Conservation (phyloP, 2,329 filamentous ascomycete species). For the Pestalotiopsis sp. region DNA sequence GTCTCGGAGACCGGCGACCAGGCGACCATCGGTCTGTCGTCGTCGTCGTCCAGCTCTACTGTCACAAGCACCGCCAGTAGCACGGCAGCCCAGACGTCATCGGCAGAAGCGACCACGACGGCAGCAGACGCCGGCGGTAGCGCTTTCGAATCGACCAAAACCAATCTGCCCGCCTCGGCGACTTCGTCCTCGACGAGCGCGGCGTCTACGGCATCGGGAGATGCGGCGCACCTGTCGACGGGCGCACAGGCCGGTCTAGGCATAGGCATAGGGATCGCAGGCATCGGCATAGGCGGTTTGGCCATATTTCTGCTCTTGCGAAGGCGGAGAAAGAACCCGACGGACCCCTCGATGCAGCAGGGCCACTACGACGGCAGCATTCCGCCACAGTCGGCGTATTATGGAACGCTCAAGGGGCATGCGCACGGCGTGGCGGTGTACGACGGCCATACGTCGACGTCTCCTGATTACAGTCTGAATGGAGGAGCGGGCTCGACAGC, state of each 20-base stretch:
- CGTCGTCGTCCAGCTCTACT: not conserved
- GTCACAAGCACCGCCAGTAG: not conserved
- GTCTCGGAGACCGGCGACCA: not conserved
- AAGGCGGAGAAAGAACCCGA: not conserved
- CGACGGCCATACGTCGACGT: not conserved
- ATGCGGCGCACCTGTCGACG: not conserved
- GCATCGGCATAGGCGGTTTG: constrained; percentile 9
- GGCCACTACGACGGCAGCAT: not conserved
- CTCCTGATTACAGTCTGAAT: not conserved
- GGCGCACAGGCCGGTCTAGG: constrained; percentile 18
- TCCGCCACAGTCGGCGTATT: not conserved
- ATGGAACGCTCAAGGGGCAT: not conserved
- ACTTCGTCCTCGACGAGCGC: not conserved
- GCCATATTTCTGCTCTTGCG: not conserved
- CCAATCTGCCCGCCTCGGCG: not conserved
- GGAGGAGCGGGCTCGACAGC: not conserved
- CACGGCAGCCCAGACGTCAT: not conserved
- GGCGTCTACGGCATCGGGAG: not conserved
- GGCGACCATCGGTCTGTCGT: constrained; percentile 10
- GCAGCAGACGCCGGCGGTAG: not conserved
- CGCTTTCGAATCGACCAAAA: not conserved
- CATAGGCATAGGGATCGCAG: constrained; percentile 13
- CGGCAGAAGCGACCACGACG: not conserved
- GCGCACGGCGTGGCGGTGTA: not conserved
- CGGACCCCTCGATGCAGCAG: not conserved